Base-by-base conservation (phyloP, 495 filamentous ascomycete genomes). In the Glarea lozoyensis region DNA sequence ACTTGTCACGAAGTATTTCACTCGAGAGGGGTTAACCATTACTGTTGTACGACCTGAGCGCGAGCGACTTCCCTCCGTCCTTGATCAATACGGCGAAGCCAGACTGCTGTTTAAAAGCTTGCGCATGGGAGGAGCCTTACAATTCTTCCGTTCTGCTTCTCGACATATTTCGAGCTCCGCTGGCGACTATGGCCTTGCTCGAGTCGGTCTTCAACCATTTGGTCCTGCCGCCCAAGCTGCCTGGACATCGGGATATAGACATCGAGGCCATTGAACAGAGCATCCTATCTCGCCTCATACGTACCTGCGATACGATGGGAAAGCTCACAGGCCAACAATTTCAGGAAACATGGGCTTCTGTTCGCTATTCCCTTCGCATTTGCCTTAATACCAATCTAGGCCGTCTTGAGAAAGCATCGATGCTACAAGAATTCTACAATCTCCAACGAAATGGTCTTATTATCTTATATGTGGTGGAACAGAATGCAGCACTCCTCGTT, bases 401-500 rank as follows among this genome's bases (percentile, higher is more conserved):
- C 16, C 40, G 52, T 24, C 44, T 75, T 13, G 62, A 72, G 18
- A 64, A 58, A 45, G 47, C 42, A 3, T 52, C 52, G 1, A 29
- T 76, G 4, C 12, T 66, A n/a, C 16, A 47, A 13, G 57, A 56
- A n/a, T 53, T 76, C 7, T 15, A 45, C 1, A 34, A 45, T 0
- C 50, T 75, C 3, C 36, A 63, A 11, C 40, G 43, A 1, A 40
- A 55, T 12, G 44, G 54, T 32, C 45, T 58, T 12, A 47, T 79
- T 12, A 64, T 75, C 12, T 32, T 78, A 5, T 55, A 75, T 53
- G 50, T 81, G 16, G 45, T 53, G 3, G 61, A 67, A 34, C 76
- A 80, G 46, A 81, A 80, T 64, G 71, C 76, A 2, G 73, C 62
- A 10, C 40, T 79, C 10, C 48, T 79, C 4, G 58, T 81, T 21